Conservation (phyloP, 2,329 filamentous ascomycete genomes). For the Aaosphaeria pasadenensis region DNA sequence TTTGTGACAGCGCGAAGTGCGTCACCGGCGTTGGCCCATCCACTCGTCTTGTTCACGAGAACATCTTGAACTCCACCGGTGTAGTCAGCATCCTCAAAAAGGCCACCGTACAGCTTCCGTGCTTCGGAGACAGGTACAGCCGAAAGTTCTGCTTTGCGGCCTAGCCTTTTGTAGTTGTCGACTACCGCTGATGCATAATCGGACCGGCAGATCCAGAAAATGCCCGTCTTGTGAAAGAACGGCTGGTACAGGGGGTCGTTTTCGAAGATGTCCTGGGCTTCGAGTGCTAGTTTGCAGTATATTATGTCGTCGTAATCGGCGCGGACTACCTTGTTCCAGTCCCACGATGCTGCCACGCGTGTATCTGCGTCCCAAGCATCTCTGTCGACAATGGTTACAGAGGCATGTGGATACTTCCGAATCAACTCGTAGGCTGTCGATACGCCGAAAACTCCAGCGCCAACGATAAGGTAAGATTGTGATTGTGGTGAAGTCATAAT, state of each 20-base stretch:
- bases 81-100: slow-evolving; percentile 62
- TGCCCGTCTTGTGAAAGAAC: slow-evolving; percentile 52
- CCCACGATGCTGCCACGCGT: slow-evolving; percentile 61
- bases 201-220: slow-evolving; percentile 42
- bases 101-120: slow-evolving; percentile 55
- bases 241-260: slow-evolving; percentile 55
- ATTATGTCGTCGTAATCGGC: slow-evolving; percentile 65
- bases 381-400: slow-evolving; percentile 40
- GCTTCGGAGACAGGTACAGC: slow-evolving; percentile 49
- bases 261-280: slow-evolving; percentile 63
- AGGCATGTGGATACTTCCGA: slow-evolving; percentile 39
- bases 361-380: slow-evolving; percentile 29
- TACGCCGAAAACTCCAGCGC: slow-evolving; percentile 37
- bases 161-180: slow-evolving; percentile 50
- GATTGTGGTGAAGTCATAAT: too few species aligned
- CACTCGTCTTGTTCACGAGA: slow-evolving; percentile 58
- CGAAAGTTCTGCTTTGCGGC: slow-evolving; percentile 45
- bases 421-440: slow-evolving; percentile 39
- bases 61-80: slow-evolving; percentile 55
- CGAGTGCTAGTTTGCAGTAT: slow-evolving; percentile 63
- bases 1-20: slow-evolving; percentile 55
- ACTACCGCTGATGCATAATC: slow-evolving; percentile 50
- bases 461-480: slow-evolving; percentile 31
- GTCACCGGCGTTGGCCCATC: slow-evolving; percentile 63
- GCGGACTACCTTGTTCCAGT: slow-evolving; percentile 71